These are phyloP conservation scores for Termitomyces sp. DNA, from an alignment of 768 basidiomycete genomes.

Conservation along the genomic window DNA sequence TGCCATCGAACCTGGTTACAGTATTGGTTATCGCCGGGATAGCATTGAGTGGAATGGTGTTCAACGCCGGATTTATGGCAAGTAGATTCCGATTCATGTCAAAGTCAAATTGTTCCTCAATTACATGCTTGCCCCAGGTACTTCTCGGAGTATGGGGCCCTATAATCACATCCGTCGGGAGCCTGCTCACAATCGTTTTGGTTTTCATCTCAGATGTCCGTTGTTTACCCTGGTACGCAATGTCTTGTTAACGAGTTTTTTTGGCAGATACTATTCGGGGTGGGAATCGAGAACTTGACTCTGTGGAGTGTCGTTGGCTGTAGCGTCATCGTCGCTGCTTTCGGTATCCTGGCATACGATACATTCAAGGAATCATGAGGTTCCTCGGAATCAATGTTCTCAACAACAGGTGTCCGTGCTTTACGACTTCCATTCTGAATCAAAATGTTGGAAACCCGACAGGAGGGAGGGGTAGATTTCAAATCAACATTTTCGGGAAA, in stretches of 20 bases:
- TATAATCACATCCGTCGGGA: constrained; percentile 83
- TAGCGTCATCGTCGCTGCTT: constrained; percentile 75
- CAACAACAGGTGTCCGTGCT: neutral
- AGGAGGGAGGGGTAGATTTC: neutral
- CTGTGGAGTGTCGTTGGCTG: constrained; percentile 73
- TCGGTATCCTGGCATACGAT: constrained; percentile 73
- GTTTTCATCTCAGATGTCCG: constrained; percentile 74
- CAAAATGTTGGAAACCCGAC: too few species aligned
- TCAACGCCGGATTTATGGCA: constrained; percentile 87
- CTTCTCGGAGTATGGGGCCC: constrained; percentile 86
- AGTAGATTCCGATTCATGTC: constrained; percentile 11
- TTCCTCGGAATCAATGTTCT: neutral
- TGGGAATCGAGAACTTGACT: constrained; percentile 55
- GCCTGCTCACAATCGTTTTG: constrained; percentile 90
- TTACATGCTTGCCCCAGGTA: constrained; percentile 38
- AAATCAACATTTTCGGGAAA: neutral
- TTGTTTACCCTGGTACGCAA: constrained; percentile 1
- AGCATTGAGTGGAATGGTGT: constrained; percentile 63
- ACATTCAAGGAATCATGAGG: constrained; percentile 38
- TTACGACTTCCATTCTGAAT: neutral
- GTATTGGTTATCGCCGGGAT: constrained; percentile 60
- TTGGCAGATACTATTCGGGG: constrained; percentile 50
- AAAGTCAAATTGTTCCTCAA: neutral
- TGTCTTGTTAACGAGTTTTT: neutral
- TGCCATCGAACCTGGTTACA: constrained; percentile 48